Evolutionary conservation across 441 rosid genomes (phyloP).

Genomic region (Erysimum pusillum): DNA sequence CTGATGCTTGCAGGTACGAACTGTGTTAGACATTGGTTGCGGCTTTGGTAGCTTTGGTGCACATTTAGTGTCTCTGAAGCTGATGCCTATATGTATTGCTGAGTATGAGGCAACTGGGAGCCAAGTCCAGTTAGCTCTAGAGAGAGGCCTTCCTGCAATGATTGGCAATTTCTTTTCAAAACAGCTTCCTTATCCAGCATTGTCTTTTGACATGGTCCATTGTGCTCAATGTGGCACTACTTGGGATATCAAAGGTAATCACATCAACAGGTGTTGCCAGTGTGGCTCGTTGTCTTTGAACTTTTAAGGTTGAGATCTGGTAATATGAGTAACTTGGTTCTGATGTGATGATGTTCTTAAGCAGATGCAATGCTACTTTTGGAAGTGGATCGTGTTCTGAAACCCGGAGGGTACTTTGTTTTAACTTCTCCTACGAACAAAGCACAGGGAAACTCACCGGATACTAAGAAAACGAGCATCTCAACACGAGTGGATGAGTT

Average conservation of each 20-base stretch:
- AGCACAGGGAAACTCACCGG: conserved; percentile 59
- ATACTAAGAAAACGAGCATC: conserved; percentile 60
- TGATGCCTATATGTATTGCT: conserved; percentile 92
- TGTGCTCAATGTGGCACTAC: conserved; percentile 91
- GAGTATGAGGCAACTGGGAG: conserved; percentile 94
- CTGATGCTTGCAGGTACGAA: conserved; percentile 59
- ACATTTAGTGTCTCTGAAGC: conserved; percentile 78
- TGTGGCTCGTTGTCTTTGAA: too few relatives aligned
- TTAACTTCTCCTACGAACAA: conserved; percentile 78
- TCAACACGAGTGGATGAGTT: conserved; percentile 67
- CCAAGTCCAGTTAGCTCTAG: conserved; percentile 95
- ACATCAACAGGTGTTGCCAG: too few relatives aligned
- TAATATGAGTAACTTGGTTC: too few relatives aligned
- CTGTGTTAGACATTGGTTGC: conserved; percentile 91
- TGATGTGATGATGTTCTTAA: too few relatives aligned
- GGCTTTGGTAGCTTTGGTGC: conserved; percentile 99
- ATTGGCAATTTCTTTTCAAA: conserved; percentile 81
- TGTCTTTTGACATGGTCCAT: conserved; percentile 95
- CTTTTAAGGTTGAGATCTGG: too few relatives aligned
- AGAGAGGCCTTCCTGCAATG: conserved; percentile 99
- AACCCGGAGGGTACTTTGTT: conserved; percentile 96
- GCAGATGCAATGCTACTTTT: conserved; percentile 87
- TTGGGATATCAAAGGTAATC: conserved; percentile 95
- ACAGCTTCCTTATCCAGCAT: conserved; percentile 88
- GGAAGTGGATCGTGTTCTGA: conserved; percentile 90